Evolutionary conservation across 768 basidiomycete genomes (phyloP).

Genomic region (Fibroporia radiculosa): DNA sequence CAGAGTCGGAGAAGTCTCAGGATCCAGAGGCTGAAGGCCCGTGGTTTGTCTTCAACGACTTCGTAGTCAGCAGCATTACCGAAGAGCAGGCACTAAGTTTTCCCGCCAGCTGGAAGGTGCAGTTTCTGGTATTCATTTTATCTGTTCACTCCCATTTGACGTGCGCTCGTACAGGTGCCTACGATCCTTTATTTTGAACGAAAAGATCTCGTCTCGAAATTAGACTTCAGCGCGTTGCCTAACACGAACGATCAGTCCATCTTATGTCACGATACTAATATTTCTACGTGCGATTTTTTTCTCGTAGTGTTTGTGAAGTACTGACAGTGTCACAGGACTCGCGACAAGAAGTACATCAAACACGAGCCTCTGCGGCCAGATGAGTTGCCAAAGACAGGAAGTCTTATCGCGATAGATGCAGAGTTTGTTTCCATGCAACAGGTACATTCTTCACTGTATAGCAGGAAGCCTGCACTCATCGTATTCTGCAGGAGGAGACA

Average conservation of each 20-base stretch:
- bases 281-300: slow-evolving; percentile 56
- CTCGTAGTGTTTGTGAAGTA: background rate
- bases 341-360: slow-evolving; percentile 63
- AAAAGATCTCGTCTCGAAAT: slow-evolving; percentile 41
- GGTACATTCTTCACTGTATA: slow-evolving; percentile 28
- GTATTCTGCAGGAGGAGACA: slow-evolving; percentile 68
- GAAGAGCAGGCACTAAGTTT: slow-evolving; percentile 87
- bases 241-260: slow-evolving; percentile 65
- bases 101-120: slow-evolving; percentile 92
- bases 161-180: slow-evolving; percentile 47
- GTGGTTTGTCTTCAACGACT: slow-evolving; percentile 98
- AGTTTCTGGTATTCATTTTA: too few species aligned
- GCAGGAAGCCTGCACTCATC: background rate
- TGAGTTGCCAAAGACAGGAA: slow-evolving; percentile 82
- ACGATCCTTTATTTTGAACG: slow-evolving; percentile 89
- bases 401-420: slow-evolving; percentile 90
- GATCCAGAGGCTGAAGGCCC: slow-evolving; percentile 29
- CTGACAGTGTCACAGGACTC: slow-evolving; percentile 45
- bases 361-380: slow-evolving; percentile 65
- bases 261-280: slow-evolving; percentile 79
- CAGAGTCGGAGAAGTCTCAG: slow-evolving; percentile 43
- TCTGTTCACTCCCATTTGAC: background rate
- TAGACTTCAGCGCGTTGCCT: slow-evolving; percentile 64
- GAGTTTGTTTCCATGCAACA: slow-evolving; percentile 98
- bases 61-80: slow-evolving; percentile 75